A percentile compares a stretch with the other conserved stretches of the same genome.
Evolutionary conservation across 208 protist species (phyloP).

Genomic region (Endotrypanum monterogeii): DNA sequence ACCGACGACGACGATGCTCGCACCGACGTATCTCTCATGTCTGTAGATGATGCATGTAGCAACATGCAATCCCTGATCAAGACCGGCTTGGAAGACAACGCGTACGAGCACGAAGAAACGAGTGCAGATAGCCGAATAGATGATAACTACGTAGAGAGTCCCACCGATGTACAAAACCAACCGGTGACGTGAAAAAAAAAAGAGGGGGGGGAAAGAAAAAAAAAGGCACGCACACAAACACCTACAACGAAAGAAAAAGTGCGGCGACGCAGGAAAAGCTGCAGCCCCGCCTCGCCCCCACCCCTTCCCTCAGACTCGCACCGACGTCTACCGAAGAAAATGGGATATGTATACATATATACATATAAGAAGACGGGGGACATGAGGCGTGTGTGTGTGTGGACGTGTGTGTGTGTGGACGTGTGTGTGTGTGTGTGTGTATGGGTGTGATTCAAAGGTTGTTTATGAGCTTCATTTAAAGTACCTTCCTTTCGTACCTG

Average conservation of each 20-base stretch:
- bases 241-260: constrained; percentile 1
- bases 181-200: background rate
- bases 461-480: no score
- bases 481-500: no score
- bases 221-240: no score
- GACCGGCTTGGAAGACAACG: background rate
- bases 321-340: background rate
- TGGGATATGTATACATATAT: no score
- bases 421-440: no score
- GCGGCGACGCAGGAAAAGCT: background rate
- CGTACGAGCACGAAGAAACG: background rate
- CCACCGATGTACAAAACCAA: constrained; percentile 5
- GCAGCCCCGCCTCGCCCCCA: background rate
- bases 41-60: constrained; percentile 24
- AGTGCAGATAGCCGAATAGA: background rate
- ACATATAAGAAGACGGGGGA: background rate
- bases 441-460: background rate
- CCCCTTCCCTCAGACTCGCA: background rate
- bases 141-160: background rate
- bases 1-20: constrained; percentile 11
- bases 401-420: background rate
- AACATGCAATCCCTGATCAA: constrained; percentile 13
- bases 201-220: background rate
- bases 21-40: constrained; percentile 27
- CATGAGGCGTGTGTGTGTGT: background rate